Percentiles rank a stretch among this genome's conserved stretches.
Evolutionary conservation across 176 grass and related monocot genomes (phyloP).

Genomic region (Ensete ventricosum): DNA sequence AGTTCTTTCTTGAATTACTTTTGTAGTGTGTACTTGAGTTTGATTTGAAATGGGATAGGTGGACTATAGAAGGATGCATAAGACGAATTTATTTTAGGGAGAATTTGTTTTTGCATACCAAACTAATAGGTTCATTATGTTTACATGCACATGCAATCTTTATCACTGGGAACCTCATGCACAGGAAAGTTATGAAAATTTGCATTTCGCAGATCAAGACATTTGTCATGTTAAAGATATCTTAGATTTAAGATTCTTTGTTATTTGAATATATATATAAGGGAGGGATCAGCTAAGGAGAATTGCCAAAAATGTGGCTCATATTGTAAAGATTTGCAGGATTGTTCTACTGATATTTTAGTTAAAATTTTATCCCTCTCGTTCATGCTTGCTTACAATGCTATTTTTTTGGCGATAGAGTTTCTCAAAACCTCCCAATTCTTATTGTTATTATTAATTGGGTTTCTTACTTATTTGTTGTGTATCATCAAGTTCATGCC

Average conservation of each 20-base stretch:
- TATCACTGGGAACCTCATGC: not conserved
- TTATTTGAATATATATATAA: not conserved
- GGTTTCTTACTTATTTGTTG: no score
- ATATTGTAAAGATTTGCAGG: not conserved
- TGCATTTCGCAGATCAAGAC: not conserved
- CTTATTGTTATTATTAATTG: no score
- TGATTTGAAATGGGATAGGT: not conserved
- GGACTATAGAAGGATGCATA: not conserved
- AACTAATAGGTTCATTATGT: not conserved
- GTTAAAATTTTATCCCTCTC: no score
- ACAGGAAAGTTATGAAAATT: not conserved
- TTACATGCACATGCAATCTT: not conserved
- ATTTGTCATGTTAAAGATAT: not conserved
- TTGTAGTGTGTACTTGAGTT: not conserved
- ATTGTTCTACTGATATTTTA: not conserved
- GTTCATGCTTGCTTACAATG: no score
- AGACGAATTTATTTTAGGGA: not conserved
- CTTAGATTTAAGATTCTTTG: not conserved
- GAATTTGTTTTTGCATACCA: not conserved
- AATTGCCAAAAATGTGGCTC: no score
- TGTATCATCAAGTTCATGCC: no score
- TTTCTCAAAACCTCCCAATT: no score
- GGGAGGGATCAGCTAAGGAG: not conserved
- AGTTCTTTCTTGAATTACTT: constrained; percentile 19
- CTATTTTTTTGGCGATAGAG: no score